Evolutionary conservation across 805 yeast species (phyloP).

Genomic region (Brettanomyces sp.): DNA sequence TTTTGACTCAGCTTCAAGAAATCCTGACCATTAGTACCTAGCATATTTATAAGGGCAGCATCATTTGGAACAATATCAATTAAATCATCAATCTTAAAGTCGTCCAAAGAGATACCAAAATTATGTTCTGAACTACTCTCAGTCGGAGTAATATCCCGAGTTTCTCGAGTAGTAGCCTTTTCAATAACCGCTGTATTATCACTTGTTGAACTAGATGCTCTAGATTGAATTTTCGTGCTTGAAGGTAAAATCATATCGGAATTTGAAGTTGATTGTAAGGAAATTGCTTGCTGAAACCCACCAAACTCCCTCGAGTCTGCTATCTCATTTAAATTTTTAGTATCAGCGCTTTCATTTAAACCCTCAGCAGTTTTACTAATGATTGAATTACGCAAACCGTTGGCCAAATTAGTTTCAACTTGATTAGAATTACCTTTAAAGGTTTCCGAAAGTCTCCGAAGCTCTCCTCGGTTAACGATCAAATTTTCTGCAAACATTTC

Average conservation of each 20-base stretch:
- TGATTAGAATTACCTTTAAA: too few relatives aligned
- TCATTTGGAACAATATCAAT: conserved; percentile 1
- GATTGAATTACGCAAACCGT: not conserved
- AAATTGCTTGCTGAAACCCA: not conserved
- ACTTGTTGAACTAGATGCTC: not conserved
- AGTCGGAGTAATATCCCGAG: not conserved
- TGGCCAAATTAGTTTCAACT: too few relatives aligned
- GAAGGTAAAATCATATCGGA: too few relatives aligned
- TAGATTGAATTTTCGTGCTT: not conserved
- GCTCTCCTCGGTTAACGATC: too few relatives aligned
- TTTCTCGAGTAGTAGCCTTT: not conserved
- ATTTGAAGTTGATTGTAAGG: not conserved
- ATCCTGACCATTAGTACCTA: not conserved
- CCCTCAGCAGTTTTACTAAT: not conserved
- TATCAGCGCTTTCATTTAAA: too few relatives aligned
- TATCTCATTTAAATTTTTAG: too few relatives aligned
- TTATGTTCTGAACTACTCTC: not conserved
- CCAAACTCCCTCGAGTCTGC: too few relatives aligned
- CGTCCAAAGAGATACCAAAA: not conserved
- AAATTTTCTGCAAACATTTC: conserved; percentile 4
- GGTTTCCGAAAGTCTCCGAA: too few relatives aligned
- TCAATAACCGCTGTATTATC: not conserved
- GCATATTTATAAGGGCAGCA: not conserved
- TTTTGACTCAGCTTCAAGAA: not conserved
- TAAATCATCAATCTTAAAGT: not conserved